Conservation (phyloP, 306 rosid species). For the Begonia masoniana region DNA sequence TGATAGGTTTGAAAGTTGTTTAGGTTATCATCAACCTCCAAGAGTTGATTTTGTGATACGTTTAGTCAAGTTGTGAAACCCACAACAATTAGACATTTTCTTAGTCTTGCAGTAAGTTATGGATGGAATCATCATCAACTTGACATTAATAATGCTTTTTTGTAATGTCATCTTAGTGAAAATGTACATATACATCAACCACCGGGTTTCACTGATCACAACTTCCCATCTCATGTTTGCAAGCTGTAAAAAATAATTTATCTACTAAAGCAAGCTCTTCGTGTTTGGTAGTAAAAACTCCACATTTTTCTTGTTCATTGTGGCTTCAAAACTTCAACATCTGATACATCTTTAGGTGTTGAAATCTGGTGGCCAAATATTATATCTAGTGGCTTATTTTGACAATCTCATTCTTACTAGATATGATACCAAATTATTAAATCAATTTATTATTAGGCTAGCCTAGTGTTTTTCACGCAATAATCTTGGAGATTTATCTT, state of each 20-base stretch:
- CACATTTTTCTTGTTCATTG: not conserved
- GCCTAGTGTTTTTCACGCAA: not conserved
- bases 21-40: not conserved
- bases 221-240: not conserved
- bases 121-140: not conserved
- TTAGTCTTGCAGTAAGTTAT: not conserved
- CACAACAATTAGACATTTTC: not conserved
- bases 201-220: not conserved
- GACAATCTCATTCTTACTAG: not conserved
- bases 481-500: not conserved
- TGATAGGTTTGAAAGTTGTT: not conserved
- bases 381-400: not conserved
- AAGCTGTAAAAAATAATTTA: not conserved
- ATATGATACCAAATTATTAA: too few relatives aligned
- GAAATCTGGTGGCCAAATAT: too few relatives aligned
- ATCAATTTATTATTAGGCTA: not conserved
- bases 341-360: not conserved
- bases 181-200: not conserved
- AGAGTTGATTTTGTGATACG: not conserved
- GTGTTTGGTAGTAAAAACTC: not conserved
- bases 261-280: not conserved
- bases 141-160: not conserved
- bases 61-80: slow-evolving; percentile 1
- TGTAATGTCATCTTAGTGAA: not conserved
- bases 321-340: not conserved